Conservation (phyloP, 1,284 basidiomycete species). For the Trametes versicolor region DNA sequence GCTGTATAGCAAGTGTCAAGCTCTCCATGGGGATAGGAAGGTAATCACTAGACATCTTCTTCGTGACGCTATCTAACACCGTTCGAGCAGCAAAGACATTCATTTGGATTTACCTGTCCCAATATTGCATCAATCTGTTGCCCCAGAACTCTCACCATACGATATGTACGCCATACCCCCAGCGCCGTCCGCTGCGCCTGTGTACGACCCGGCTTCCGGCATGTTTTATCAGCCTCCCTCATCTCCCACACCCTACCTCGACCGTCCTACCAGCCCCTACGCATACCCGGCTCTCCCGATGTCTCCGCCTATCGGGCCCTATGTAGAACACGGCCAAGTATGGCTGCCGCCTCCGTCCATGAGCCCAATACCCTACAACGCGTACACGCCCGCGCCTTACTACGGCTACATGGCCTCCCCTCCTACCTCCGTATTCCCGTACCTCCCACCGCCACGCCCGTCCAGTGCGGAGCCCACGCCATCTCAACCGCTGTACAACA, state of each 20-base stretch:
- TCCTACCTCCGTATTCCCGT: slow-evolving; percentile 37
- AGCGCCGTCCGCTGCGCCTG: slow-evolving; percentile 23
- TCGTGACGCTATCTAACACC: not conserved
- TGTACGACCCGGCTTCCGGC: slow-evolving; percentile 31
- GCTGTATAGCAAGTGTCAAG: slow-evolving; percentile 61
- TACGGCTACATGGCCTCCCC: slow-evolving; percentile 41
- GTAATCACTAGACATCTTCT: slow-evolving; percentile 45
- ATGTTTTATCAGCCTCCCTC: slow-evolving; percentile 36
- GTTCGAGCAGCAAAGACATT: slow-evolving; percentile 68
- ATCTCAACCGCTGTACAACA: slow-evolving; percentile 40
- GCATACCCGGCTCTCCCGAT: slow-evolving; percentile 47
- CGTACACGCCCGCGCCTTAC: slow-evolving; percentile 39
- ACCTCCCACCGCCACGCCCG: slow-evolving; percentile 46
- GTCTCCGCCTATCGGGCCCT: slow-evolving; percentile 49
- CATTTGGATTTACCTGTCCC: slow-evolving; percentile 67
- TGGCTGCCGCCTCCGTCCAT: slow-evolving; percentile 56
- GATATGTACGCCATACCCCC: slow-evolving; percentile 31
- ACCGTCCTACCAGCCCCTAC: slow-evolving; percentile 44
- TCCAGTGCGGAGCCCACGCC: slow-evolving; percentile 49
- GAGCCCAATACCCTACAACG: slow-evolving; percentile 35
- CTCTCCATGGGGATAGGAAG: slow-evolving; percentile 71
- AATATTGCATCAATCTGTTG: slow-evolving; percentile 68
- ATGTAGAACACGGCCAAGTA: slow-evolving; percentile 56
- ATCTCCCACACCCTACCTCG: slow-evolving; percentile 40
- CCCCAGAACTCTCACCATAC: slow-evolving; percentile 52